Evolutionary conservation across 495 filamentous ascomycete genomes (phyloP).

Genomic region (Penicillium robsamsonii): DNA sequence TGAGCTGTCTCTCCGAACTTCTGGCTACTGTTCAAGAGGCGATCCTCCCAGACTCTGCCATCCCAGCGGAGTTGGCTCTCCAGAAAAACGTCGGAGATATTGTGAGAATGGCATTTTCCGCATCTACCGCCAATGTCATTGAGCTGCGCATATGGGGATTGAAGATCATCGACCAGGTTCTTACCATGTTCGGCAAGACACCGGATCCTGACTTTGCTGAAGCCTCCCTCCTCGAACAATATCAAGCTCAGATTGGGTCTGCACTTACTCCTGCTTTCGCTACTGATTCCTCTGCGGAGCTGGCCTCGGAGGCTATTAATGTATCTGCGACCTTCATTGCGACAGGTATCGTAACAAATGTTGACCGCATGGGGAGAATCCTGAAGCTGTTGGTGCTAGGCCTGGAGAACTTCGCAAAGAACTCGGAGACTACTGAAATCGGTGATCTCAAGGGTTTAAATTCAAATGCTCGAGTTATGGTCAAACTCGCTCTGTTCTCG

Average conservation of each 20-base stretch:
- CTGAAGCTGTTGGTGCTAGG: slow-evolving; percentile 88
- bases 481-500: slow-evolving; percentile 94
- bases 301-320: slow-evolving; percentile 92
- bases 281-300: slow-evolving; percentile 88
- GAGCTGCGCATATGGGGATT: slow-evolving; percentile 85
- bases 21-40: slow-evolving; percentile 73
- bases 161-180: slow-evolving; percentile 86
- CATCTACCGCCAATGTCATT: slow-evolving; percentile 89
- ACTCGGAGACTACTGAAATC: slow-evolving; percentile 76
- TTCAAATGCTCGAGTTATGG: slow-evolving; percentile 97
- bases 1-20: slow-evolving; percentile 87
- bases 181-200: slow-evolving; percentile 94
- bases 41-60: slow-evolving; percentile 63
- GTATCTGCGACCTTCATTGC: slow-evolving; percentile 98
- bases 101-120: slow-evolving; percentile 96
- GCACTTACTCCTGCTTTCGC: slow-evolving; percentile 96
- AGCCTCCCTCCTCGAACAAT: slow-evolving; percentile 92
- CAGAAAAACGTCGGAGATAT: slow-evolving; percentile 87
- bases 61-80: slow-evolving; percentile 68
- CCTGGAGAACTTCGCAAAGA: slow-evolving; percentile 88
- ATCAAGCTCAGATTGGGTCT: slow-evolving; percentile 96
- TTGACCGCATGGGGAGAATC: slow-evolving; percentile 97
- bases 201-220: slow-evolving; percentile 97
- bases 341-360: slow-evolving; percentile 93
- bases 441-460: slow-evolving; percentile 91